These are phyloP conservation scores for Astragalus glycyphyllos DNA, from an alignment of 306 rosid genomes.

Conservation along the genomic window DNA sequence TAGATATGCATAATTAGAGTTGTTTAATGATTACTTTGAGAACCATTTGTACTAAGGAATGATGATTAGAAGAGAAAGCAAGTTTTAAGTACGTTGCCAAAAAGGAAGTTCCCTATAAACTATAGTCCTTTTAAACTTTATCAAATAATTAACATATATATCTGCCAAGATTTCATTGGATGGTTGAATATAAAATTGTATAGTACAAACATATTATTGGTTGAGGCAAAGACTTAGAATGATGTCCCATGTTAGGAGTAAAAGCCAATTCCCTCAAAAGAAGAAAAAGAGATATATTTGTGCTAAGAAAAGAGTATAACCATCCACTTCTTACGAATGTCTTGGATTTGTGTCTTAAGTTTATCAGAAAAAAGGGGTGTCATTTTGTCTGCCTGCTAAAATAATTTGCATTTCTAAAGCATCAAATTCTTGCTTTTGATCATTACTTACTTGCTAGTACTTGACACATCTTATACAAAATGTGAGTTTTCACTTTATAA, in stretches of 20 bases:
- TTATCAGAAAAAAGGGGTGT: constrained; percentile 31
- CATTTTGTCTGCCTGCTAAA: constrained; percentile 46
- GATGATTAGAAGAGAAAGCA: constrained; percentile 36
- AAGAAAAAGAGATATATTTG: constrained; percentile 19
- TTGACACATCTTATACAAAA: constrained; percentile 38
- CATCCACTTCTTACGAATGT: too few species aligned
- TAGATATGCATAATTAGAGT: too few species aligned
- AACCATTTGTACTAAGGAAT: constrained; percentile 30
- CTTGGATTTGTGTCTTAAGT: constrained; percentile 38
- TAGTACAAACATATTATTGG: too few species aligned
- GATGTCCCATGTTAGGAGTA: constrained; percentile 38
- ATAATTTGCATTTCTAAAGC: constrained; percentile 35
- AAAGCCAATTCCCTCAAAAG: constrained; percentile 24
- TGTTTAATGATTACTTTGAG: too few species aligned
- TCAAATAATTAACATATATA: constrained; percentile 33
- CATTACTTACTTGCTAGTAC: constrained; percentile 27
- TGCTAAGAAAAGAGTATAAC: too few species aligned
- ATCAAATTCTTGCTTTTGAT: constrained; percentile 45
- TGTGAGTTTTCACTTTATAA: constrained; percentile 29
- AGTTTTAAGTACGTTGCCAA: constrained; percentile 27
- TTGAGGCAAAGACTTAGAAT: constrained; percentile 31
- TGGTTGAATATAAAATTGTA: constrained; percentile 46
- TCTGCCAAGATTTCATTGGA: constrained; percentile 45
- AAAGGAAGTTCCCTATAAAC: too few species aligned
- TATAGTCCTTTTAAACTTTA: too few species aligned